Conservation (phyloP, 2,329 filamentous ascomycete genomes). For the Ascochyta pisi region DNA sequence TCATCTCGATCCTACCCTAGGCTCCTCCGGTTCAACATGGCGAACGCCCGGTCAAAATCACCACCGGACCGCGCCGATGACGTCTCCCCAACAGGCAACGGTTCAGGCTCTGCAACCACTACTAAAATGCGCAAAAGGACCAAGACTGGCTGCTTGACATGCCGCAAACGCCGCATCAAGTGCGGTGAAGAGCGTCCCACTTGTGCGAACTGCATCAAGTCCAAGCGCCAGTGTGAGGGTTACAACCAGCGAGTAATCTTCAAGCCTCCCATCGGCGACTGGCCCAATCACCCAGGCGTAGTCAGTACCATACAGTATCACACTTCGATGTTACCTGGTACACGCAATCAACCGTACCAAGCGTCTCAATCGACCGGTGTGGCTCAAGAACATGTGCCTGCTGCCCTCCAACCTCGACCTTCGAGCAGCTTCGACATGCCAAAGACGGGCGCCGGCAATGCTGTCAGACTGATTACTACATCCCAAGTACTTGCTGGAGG, state of each 20-base stretch:
- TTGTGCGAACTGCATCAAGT: constrained; percentile 86
- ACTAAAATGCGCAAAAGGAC: constrained; percentile 63
- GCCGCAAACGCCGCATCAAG: constrained; percentile 93
- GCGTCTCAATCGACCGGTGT: constrained; percentile 22
- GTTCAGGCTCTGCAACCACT: constrained; percentile 22
- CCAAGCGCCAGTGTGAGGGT: constrained; percentile 82
- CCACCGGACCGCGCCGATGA: constrained; percentile 34
- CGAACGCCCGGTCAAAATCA: constrained; percentile 26
- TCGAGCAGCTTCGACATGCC: constrained; percentile 30
- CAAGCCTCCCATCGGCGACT: constrained; percentile 72
- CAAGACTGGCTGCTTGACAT: constrained; percentile 93
- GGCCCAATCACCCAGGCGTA: constrained; percentile 47
- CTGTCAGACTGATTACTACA: constrained; percentile 14
- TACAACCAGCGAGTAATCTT: constrained; percentile 84
- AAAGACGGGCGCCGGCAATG: constrained; percentile 18
- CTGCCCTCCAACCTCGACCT: constrained; percentile 40
- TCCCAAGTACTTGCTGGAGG: constrained; percentile 26
- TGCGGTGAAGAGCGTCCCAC: constrained; percentile 89
- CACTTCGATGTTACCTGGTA: constrained; percentile 48
- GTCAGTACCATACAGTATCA: constrained; percentile 49
- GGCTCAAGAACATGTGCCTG: constrained; percentile 28
- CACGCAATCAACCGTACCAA: constrained; percentile 32
- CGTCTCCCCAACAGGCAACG: constrained; percentile 37
- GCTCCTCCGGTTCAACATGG: constrained; percentile 27
- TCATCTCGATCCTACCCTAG: background rate